phyloP scores from a whole-genome alignment of 2,329 filamentous ascomycete genomes.

The Aspergillus piperis region DNA sequence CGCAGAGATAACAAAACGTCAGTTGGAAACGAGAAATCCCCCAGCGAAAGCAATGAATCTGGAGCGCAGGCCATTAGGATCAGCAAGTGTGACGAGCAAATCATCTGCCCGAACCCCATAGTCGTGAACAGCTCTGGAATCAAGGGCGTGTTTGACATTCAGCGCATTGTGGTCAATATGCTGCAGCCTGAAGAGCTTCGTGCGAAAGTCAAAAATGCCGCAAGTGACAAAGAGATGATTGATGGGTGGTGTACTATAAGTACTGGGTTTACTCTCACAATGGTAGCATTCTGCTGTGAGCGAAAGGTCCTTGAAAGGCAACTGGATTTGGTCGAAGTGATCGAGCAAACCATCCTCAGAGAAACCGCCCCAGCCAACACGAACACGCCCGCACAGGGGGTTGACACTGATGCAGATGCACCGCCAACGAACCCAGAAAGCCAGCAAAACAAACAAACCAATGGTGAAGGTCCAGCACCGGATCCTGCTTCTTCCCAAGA shows the following conservation, averaged over 20 bases:
- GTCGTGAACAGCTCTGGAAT: slow-evolving; percentile 19
- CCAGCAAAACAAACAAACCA: background rate
- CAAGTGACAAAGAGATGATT: slow-evolving; percentile 13
- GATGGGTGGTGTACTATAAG: slow-evolving; percentile 23
- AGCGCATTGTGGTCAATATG: slow-evolving; percentile 20
- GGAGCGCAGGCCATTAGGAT: background rate
- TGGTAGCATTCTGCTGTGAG: slow-evolving; percentile 15
- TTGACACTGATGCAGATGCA: background rate
- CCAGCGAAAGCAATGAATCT: background rate
- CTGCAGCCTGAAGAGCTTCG: slow-evolving; percentile 15
- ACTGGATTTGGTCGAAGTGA: slow-evolving; percentile 13
- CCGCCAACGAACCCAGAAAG: background rate
- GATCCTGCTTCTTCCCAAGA: background rate
- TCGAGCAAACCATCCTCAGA: background rate
- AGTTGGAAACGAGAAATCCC: background rate
- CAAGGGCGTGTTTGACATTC: slow-evolving; percentile 21
- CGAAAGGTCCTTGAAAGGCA: slow-evolving; percentile 9
- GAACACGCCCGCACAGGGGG: background rate
- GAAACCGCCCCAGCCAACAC: too few species aligned
- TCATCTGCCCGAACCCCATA: slow-evolving; percentile 20
- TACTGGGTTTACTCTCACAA: slow-evolving; percentile 13
- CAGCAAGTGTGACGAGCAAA: background rate
- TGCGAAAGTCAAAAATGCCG: slow-evolving; percentile 12
- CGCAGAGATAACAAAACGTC: background rate
- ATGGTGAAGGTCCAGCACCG: background rate